Evolutionary conservation across 2,329 filamentous ascomycete species (phyloP).

Genomic region (Laburnicola sp.): DNA sequence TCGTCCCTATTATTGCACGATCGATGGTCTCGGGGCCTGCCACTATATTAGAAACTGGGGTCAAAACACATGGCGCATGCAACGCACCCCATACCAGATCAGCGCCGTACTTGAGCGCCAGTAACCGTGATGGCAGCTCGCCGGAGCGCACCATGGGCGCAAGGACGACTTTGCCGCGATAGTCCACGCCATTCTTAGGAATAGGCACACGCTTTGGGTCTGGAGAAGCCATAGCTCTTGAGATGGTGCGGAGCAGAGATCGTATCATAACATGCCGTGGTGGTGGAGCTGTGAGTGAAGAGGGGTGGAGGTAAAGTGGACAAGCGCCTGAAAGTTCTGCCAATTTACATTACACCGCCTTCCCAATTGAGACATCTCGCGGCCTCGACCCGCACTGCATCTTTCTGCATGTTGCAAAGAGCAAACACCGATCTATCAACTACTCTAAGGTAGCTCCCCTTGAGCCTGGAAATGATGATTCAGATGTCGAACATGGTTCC

Average conservation of each 20-base stretch:
- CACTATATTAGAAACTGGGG: slow-evolving; percentile 11
- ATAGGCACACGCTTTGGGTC: slow-evolving; percentile 70
- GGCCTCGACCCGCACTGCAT: too few relatives aligned
- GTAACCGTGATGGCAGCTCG: slow-evolving; percentile 84
- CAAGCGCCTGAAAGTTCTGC: slow-evolving; percentile 8
- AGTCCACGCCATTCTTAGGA: slow-evolving; percentile 86
- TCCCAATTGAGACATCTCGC: neutral
- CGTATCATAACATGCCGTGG: slow-evolving; percentile 47
- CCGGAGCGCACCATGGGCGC: slow-evolving; percentile 99
- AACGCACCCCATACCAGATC: slow-evolving; percentile 90
- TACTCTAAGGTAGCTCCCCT: too few relatives aligned
- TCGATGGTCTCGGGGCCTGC: slow-evolving; percentile 91
- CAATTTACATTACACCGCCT: slow-evolving; percentile 1
- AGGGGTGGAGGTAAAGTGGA: slow-evolving; percentile 5
- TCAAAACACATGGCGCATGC: slow-evolving; percentile 28
- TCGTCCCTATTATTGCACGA: slow-evolving; percentile 84
- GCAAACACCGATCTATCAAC: too few relatives aligned
- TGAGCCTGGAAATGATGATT: too few relatives aligned
- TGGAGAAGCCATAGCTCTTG: slow-evolving; percentile 36
- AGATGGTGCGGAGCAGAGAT: slow-evolving; percentile 31
- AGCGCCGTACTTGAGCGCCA: slow-evolving; percentile 91
- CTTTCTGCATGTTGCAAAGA: too few relatives aligned
- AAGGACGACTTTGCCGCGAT: slow-evolving; percentile 89
- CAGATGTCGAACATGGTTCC: too few relatives aligned
- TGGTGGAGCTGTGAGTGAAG: neutral